phyloP scores from a whole-genome alignment of 2,329 filamentous ascomycete genomes.

The Sclerotinia spermophila region DNA sequence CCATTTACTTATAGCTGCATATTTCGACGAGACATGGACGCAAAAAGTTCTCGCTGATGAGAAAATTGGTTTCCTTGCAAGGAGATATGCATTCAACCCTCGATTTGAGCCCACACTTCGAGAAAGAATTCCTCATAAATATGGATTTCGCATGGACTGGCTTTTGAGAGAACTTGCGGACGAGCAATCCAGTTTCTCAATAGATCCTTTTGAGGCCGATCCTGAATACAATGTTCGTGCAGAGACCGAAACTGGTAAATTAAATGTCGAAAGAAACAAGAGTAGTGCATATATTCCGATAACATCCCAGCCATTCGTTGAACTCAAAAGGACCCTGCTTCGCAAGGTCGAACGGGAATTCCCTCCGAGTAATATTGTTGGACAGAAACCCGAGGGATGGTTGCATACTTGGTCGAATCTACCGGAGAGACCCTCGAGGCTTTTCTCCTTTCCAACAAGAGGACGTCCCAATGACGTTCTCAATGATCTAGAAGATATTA shows the following conservation, averaged over 20 bases:
- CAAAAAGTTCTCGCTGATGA: constrained; percentile 4
- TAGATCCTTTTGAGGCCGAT: neutral
- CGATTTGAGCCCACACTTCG: constrained; percentile 11
- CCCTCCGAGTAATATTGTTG: neutral
- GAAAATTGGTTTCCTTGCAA: neutral
- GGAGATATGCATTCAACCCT: neutral
- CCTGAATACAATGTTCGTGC: neutral
- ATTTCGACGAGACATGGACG: constrained; percentile 12
- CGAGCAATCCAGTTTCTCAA: neutral
- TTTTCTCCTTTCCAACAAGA: neutral
- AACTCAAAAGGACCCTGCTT: neutral
- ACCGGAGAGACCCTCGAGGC: neutral
- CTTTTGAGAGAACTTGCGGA: neutral
- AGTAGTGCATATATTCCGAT: constrained; percentile 9
- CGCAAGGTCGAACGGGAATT: neutral
- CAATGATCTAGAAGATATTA: constrained; percentile 1
- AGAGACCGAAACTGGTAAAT: neutral
- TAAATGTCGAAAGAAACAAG: neutral
- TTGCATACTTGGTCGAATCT: neutral
- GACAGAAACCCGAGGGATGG: constrained; percentile 5
- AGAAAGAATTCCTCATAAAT: neutral
- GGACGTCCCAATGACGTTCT: neutral
- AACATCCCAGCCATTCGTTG: constrained; percentile 7
- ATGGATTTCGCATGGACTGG: constrained; percentile 1
- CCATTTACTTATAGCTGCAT: neutral